Evolutionary conservation across 202 grass and related monocot species (phyloP).

Genomic region (Elaeis oleifera): DNA sequence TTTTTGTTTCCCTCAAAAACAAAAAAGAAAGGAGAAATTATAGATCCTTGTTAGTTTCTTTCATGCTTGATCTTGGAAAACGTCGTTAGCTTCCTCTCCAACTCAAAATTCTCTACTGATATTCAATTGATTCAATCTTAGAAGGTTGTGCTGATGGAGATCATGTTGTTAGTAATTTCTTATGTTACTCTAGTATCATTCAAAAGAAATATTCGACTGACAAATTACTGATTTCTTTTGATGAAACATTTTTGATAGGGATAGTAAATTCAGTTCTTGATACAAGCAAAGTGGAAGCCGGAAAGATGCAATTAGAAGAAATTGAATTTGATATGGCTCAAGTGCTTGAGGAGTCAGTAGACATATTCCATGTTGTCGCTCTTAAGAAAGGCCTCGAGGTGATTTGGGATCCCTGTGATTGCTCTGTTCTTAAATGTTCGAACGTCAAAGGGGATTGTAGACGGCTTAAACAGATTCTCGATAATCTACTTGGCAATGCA

Average conservation of each 20-base stretch:
- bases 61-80: too few relatives aligned
- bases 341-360: constrained; percentile 64
- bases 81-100: too few relatives aligned
- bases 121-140: too few relatives aligned
- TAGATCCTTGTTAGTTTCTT: too few relatives aligned
- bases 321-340: constrained; percentile 50
- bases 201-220: too few relatives aligned
- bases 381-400: constrained; percentile 51
- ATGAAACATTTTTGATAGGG: constrained; percentile 12
- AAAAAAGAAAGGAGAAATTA: too few relatives aligned
- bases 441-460: constrained; percentile 43
- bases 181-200: too few relatives aligned
- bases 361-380: constrained; percentile 46
- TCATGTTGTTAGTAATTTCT: too few relatives aligned
- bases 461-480: constrained; percentile 54
- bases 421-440: constrained; percentile 33
- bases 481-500: constrained; percentile 84
- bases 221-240: background rate
- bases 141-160: too few relatives aligned
- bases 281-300: constrained; percentile 65
- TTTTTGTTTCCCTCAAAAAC: too few relatives aligned
- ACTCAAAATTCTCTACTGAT: too few relatives aligned
- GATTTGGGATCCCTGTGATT: constrained; percentile 80
- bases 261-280: constrained; percentile 76
- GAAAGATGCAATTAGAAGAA: constrained; percentile 63